Percentiles rank a stretch among this genome's conserved stretches.
Conservation (phyloP, 179 eudicot genomes). For the Gypsophila paniculata region DNA sequence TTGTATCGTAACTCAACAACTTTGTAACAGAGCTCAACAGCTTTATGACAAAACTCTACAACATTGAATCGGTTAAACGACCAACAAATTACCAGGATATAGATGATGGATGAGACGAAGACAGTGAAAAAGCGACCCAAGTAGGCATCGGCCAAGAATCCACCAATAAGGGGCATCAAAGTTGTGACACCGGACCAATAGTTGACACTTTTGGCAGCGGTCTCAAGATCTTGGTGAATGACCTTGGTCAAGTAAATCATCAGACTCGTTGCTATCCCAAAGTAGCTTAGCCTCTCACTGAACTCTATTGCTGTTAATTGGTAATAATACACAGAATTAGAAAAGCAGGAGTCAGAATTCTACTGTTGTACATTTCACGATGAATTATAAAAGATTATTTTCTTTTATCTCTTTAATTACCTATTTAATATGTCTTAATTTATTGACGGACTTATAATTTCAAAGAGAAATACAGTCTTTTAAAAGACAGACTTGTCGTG, state of each 20-base stretch:
- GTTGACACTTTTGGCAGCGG: conserved; percentile 18
- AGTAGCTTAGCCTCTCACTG: conserved; percentile 20
- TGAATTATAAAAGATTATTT: too few relatives aligned
- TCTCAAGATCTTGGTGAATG: conserved; percentile 18
- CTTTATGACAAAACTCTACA: too few relatives aligned
- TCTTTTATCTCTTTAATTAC: too few relatives aligned
- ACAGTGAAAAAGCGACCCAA: conserved; percentile 12
- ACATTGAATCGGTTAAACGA: too few relatives aligned
- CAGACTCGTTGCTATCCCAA: conserved; percentile 15
- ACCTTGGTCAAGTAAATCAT: conserved; percentile 15
- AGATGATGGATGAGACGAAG: conserved; percentile 12
- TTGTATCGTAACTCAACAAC: too few relatives aligned
- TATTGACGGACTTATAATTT: not conserved
- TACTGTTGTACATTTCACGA: too few relatives aligned
- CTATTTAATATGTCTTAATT: too few relatives aligned
- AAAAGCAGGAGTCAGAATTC: too few relatives aligned
- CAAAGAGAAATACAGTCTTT: too few relatives aligned
- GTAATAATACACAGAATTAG: not conserved
- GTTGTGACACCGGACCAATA: conserved; percentile 20
- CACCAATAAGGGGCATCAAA: conserved; percentile 16
- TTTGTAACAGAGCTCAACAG: too few relatives aligned
- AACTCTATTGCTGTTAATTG: conserved; percentile 13
- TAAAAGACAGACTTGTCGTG: too few relatives aligned
- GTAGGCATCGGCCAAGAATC: conserved; percentile 15
- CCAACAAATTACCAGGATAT: conserved; percentile 8